phyloP scores from a whole-genome alignment of 768 basidiomycete species.

The Calocera viscosa region DNA sequence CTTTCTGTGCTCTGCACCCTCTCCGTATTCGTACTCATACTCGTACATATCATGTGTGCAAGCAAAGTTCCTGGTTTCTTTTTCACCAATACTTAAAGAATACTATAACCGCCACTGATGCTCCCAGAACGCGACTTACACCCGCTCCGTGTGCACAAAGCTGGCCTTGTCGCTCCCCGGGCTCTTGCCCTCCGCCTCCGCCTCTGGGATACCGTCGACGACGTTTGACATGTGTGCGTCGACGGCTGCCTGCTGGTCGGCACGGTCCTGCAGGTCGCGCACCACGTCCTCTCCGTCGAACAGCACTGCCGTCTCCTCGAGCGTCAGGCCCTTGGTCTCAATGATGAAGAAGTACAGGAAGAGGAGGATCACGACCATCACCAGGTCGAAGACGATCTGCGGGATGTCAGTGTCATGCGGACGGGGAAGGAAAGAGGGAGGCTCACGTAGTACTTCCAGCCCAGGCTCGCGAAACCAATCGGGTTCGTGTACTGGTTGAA shows the following conservation, averaged over 20 bases:
- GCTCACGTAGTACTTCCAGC: conserved; percentile 22
- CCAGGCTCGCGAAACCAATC: conserved; percentile 16
- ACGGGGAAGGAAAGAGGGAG: not conserved
- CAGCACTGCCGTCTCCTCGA: conserved; percentile 18
- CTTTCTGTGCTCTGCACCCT: no score
- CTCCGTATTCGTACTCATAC: no score
- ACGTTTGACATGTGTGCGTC: not conserved
- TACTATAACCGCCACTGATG: no score
- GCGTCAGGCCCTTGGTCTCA: conserved; percentile 20
- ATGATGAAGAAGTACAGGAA: conserved; percentile 32
- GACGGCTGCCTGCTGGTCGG: conserved; percentile 10
- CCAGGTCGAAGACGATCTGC: conserved; percentile 55
- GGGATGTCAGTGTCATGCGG: conserved; percentile 1
- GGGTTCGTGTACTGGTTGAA: conserved; percentile 21
- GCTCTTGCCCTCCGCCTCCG: conserved; percentile 11
- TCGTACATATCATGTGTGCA: no score
- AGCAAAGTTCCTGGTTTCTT: no score
- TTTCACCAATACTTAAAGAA: no score
- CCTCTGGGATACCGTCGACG: not conserved
- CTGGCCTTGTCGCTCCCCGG: conserved; percentile 1
- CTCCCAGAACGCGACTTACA: not conserved
- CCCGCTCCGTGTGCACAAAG: not conserved
- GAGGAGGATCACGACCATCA: conserved; percentile 52
- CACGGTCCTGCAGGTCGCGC: conserved; percentile 14
- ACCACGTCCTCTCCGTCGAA: conserved; percentile 20